Base-by-base conservation (phyloP, 2,329 filamentous ascomycete genomes). In the Botrytis hyacinthi region DNA sequence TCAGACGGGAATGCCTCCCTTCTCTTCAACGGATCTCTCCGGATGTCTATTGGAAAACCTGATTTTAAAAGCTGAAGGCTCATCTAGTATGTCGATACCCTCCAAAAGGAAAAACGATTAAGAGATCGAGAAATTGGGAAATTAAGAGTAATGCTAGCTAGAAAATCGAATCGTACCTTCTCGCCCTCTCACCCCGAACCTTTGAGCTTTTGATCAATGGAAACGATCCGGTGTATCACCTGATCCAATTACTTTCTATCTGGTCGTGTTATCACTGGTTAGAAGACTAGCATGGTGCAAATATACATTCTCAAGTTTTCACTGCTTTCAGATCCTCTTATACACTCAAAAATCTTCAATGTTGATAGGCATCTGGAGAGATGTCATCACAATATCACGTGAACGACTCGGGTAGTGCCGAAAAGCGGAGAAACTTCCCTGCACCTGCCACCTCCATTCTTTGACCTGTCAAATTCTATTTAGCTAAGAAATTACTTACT, bases 371-470 rank as follows among this genome's bases (percentile, higher is more conserved):
- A 18, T 29, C 26, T 54, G 51, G 5, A 16, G n/a, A 16, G 14
- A 54, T 18, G n/a, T 29, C 51, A 57, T 9, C 16, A n/a, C 16
- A 57, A 2, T 18, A 2, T 57, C 51, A 57, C 51, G n/a, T 57
- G n/a, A 1, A 57, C 3, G 2, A 3, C 7, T 57, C 51, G 51
- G 51, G 51, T 29, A 57, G 14, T 57, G 51, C 51, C 51, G 51
- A 57, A 57, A 57, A 54, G 26, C 66, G 66, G 66, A 68, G 48
- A 68, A 68, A 29, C n/a, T 32, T 14, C 62, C 35, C 40, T 57
- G 65, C 66, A 68, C 48, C 66, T 57, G 35, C 66, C 48, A 68
- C 66, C 48, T 68, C 35, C 66, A 68, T 68, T 68, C 14, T 54
- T 67, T 37, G 6, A 26, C 20, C 22, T 67, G 63, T 51, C 63